phyloP scores from a whole-genome alignment of 148 eudicot species.

The Pharnaceum exiguum region DNA sequence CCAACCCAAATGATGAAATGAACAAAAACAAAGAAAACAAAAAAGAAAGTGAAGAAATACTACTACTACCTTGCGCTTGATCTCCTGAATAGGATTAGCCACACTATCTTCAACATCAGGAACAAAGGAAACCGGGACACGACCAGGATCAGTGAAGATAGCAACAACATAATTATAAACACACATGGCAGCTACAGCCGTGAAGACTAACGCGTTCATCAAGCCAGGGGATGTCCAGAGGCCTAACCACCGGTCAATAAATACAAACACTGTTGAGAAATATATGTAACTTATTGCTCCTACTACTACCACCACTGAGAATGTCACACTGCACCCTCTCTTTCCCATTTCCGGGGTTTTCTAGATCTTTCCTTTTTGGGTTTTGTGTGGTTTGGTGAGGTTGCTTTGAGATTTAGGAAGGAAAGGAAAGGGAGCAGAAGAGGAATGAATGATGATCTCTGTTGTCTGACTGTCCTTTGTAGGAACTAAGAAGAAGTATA shows the following conservation, averaged over 20 bases:
- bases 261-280: slow-evolving; percentile 57
- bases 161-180: slow-evolving; percentile 53
- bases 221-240: slow-evolving; percentile 80
- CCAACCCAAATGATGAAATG: no score
- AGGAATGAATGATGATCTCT: no score
- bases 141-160: slow-evolving; percentile 73
- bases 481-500: no score
- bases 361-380: no score
- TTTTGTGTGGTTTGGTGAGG: no score
- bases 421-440: no score
- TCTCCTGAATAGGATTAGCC: slow-evolving; percentile 66
- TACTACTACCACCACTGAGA: slow-evolving; percentile 50
- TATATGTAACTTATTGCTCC: slow-evolving; percentile 60
- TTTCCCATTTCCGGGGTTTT: slow-evolving; percentile 16
- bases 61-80: slow-evolving; percentile 97
- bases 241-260: slow-evolving; percentile 85
- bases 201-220: slow-evolving; percentile 57
- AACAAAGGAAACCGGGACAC: slow-evolving; percentile 57
- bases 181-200: slow-evolving; percentile 50
- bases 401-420: no score
- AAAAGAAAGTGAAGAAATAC: no score
- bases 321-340: slow-evolving; percentile 44
- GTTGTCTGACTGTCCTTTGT: no score
- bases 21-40: no score
- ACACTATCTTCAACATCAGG: slow-evolving; percentile 87